phyloP scores from a whole-genome alignment of 768 basidiomycete species.

The Russula compacta region DNA sequence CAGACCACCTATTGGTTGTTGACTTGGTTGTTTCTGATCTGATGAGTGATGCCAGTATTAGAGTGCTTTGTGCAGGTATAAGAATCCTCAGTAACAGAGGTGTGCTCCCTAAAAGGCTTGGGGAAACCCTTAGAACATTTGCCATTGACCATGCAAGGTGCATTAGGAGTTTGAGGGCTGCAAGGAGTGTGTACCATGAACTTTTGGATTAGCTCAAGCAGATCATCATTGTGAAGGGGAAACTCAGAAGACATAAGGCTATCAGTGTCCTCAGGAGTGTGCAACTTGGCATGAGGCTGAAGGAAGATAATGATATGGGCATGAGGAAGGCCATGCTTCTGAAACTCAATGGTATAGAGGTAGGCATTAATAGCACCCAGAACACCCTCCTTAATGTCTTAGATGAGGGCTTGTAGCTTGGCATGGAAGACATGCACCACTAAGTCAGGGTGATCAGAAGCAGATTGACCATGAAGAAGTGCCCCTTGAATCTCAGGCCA shows the following conservation, averaged over 20 bases:
- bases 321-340: background rate
- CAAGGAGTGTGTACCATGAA: conserved; percentile 37
- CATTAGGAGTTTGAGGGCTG: background rate
- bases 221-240: conserved; percentile 33
- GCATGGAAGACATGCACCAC: background rate
- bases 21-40: background rate
- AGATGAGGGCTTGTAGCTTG: background rate
- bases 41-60: conserved; percentile 32
- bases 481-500: background rate
- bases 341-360: background rate
- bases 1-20: background rate
- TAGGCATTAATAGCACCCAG: background rate
- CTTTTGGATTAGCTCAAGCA: conserved; percentile 33
- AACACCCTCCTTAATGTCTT: background rate
- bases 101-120: conserved; percentile 28
- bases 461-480: background rate
- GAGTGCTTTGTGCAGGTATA: conserved; percentile 34
- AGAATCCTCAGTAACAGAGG: conserved; percentile 31
- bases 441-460: background rate
- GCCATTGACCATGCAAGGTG: conserved; percentile 29
- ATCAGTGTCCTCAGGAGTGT: background rate
- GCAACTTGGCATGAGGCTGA: background rate
- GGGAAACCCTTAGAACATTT: conserved; percentile 38
- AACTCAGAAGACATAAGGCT: conserved; percentile 16
- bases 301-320: background rate